Base-by-base conservation (phyloP, 2,329 filamentous ascomycete species). In the Cephalotrichum gorgonifer region DNA sequence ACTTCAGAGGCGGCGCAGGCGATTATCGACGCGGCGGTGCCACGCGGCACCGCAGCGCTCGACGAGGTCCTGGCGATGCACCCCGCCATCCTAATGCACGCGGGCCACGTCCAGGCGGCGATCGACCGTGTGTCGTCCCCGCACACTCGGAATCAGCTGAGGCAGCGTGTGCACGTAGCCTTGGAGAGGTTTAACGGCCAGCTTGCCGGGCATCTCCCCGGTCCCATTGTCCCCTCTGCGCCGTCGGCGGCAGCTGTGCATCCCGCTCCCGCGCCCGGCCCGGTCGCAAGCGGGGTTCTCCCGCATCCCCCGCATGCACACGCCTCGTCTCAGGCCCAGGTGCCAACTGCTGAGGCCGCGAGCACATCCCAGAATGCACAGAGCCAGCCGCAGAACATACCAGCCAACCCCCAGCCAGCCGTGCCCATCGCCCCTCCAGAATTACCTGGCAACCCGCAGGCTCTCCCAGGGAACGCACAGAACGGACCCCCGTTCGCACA, bases 11-110 rank as follows among this genome's bases (percentile, higher is more conserved):
- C 28, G 26, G 57, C 8, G 22, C 48, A 42, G 31, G 64, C 67
- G 9, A 61, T 80, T 51, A 78, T 83, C 47, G 76, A 83, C 50
- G 62, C 66, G 6, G 63, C 72, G 14, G 67, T 83, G 0, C 68
- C 73, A 0, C 68, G 72, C 47, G 79, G 79, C 0, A 67, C 68
- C 1, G 60, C 58, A 3, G 68, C 70, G 4, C 62, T 81, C 8
- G 64, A 70, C 27, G 66, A 71, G 38, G 68, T 70, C 2, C 58
- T 81, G 26, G 53, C 61, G 0, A 67, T 60, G 3, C 72, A 76
- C 51, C 76, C 75, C 1, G 66, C 65, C 3, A 69, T 78, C 53
- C 62, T 79, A 5, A 62, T 64, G 5, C 73, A 71, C 53, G 70
- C 74, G 46, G 62, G 58, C 6, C 69, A 75, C 44, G 64, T 81